phyloP scores from a whole-genome alignment of 2,329 filamentous ascomycete species.

The Nemania sp. region DNA sequence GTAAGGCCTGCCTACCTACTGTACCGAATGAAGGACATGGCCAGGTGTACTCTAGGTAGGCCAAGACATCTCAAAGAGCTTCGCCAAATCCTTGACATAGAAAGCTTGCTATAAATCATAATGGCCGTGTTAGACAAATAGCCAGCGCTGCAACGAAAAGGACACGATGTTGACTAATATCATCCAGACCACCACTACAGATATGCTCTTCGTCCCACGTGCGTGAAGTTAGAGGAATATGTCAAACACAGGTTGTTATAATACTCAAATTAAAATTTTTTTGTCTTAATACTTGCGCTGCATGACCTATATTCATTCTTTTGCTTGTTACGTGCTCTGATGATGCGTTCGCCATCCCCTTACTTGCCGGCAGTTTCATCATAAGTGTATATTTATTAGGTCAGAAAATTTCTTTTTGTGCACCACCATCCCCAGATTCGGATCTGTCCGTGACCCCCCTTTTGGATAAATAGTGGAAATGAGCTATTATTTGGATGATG shows the following conservation, averaged over 20 bases:
- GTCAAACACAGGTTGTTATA: neutral
- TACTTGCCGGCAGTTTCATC: neutral
- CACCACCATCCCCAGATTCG: neutral
- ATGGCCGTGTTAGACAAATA: too few species aligned
- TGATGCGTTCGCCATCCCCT: neutral
- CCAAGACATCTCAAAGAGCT: too few species aligned
- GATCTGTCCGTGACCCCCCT: neutral
- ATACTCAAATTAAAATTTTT: slow-evolving; percentile 1
- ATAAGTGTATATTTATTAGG: neutral
- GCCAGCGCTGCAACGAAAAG: too few species aligned
- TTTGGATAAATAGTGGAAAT: neutral
- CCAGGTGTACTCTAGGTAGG: too few species aligned
- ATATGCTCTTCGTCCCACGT: too few species aligned
- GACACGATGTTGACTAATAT: too few species aligned
- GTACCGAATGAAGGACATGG: too few species aligned
- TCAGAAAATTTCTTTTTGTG: neutral
- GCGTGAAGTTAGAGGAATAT: too few species aligned
- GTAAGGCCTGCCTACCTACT: too few species aligned
- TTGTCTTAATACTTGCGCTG: slow-evolving; percentile 1
- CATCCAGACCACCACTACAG: too few species aligned
- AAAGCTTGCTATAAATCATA: too few species aligned
- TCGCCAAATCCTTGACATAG: too few species aligned
- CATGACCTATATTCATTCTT: slow-evolving; percentile 23
- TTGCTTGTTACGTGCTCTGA: neutral
- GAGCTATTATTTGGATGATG: slow-evolving; percentile 19